phyloP scores from a whole-genome alignment of 176 grass and related monocot genomes.

The Stipa capillata region DNA sequence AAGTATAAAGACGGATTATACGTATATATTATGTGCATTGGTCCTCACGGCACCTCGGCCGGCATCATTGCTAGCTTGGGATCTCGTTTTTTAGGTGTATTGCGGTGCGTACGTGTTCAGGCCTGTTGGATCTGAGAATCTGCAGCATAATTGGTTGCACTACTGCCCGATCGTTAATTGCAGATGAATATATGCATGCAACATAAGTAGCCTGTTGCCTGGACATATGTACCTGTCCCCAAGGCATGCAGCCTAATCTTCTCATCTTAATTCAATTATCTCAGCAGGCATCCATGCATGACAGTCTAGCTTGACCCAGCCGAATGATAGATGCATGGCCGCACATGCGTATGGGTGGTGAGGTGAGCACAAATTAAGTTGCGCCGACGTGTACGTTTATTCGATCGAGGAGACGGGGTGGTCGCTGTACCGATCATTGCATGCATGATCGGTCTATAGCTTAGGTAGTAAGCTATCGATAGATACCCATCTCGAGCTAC shows the following conservation, averaged over 20 bases:
- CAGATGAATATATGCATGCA: background rate
- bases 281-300: background rate
- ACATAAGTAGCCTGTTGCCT: background rate
- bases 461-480: background rate
- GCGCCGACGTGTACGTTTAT: background rate
- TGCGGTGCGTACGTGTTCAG: background rate
- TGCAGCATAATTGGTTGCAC: background rate
- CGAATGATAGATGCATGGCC: background rate
- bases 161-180: background rate
- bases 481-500: background rate
- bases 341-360: background rate
- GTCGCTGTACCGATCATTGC: background rate
- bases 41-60: background rate
- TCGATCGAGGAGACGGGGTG: background rate
- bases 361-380: background rate
- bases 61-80: background rate
- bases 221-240: background rate
- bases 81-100: background rate
- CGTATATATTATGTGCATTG: background rate
- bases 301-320: background rate
- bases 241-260: background rate
- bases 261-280: background rate
- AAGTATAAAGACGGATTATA: background rate
- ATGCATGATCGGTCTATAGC: constrained; percentile 3
- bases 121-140: background rate